These are phyloP conservation scores for Meyerozyma smithsonii DNA, from an alignment of 1,139 yeast genomes.

Conservation along the genomic window DNA sequence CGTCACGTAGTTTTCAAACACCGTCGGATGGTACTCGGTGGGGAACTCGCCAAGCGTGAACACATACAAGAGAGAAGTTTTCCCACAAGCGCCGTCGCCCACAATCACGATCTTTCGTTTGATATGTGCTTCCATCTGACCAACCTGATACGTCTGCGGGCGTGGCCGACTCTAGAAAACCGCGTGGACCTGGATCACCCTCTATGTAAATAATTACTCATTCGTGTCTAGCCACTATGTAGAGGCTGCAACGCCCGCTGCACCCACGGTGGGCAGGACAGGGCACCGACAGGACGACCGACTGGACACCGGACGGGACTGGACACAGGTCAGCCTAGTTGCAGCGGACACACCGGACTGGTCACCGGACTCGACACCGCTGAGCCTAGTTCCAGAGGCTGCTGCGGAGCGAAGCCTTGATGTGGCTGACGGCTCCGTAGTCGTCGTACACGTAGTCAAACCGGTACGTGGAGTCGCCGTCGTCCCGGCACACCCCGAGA, in stretches of 20 bases:
- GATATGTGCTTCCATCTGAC: constrained; percentile 19
- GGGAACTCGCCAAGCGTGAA: constrained; percentile 88
- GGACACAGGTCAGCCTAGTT: too few relatives aligned
- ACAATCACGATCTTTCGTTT: constrained; percentile 83
- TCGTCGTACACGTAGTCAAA: constrained; percentile 48
- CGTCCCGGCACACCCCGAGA: constrained; percentile 29
- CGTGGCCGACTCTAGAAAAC: too few relatives aligned
- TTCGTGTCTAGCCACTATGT: too few relatives aligned
- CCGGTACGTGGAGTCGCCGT: constrained; percentile 17
- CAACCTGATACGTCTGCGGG: neutral
- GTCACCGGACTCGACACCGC: neutral
- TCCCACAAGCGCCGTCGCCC: constrained; percentile 96
- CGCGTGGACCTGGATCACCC: too few relatives aligned
- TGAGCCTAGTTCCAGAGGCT: neutral
- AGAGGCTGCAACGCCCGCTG: too few relatives aligned
- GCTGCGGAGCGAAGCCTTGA: constrained; percentile 20
- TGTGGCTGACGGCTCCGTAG: constrained; percentile 41
- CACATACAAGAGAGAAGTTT: constrained; percentile 84
- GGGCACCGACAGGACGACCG: too few relatives aligned
- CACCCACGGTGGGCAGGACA: too few relatives aligned
- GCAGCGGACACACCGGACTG: neutral
- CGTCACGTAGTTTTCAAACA: constrained; percentile 90
- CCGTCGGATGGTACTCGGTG: constrained; percentile 86
- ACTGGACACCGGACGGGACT: too few relatives aligned
- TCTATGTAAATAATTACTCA: too few relatives aligned